phyloP scores from a whole-genome alignment of 306 rosid genomes.

The Quercus mongolica region DNA sequence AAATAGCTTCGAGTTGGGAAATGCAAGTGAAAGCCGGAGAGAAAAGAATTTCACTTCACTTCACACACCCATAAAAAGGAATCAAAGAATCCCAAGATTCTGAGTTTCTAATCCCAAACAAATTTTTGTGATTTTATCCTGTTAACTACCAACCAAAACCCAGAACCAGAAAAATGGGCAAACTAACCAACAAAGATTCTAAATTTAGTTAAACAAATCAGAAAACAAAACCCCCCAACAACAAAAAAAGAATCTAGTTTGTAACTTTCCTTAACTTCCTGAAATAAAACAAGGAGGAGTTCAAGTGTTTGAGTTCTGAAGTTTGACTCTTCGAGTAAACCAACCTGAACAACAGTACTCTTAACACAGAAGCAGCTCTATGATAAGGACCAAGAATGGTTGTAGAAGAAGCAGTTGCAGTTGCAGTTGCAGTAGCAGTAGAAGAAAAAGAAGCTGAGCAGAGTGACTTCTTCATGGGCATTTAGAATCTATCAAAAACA shows the following conservation, averaged over 20 bases:
- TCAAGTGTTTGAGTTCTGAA: slow-evolving; percentile 35
- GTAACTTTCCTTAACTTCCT: slow-evolving; percentile 19
- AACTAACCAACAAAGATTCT: slow-evolving; percentile 58
- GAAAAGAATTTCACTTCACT: slow-evolving; percentile 10
- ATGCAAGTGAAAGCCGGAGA: slow-evolving; percentile 29
- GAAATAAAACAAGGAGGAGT: slow-evolving; percentile 27
- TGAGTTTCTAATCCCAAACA: slow-evolving; percentile 57
- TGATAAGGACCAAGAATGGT: slow-evolving; percentile 12
- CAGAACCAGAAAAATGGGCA: slow-evolving; percentile 43
- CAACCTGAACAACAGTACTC: slow-evolving; percentile 13
- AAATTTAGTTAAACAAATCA: slow-evolving; percentile 31
- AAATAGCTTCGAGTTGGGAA: slow-evolving; percentile 44
- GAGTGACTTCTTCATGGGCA: slow-evolving; percentile 41
- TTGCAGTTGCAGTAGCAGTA: not conserved
- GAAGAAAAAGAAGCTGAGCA: slow-evolving; percentile 22
- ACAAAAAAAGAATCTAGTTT: slow-evolving; percentile 25
- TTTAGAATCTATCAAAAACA: slow-evolving; percentile 26
- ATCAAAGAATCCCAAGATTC: slow-evolving; percentile 67
- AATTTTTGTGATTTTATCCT: slow-evolving; percentile 42
- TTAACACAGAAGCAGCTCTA: slow-evolving; percentile 14
- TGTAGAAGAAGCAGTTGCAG: slow-evolving; percentile 13
- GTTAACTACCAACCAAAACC: slow-evolving; percentile 57
- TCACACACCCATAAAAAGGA: slow-evolving; percentile 30
- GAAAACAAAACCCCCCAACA: slow-evolving; percentile 14
- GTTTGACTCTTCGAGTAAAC: slow-evolving; percentile 25